Base-by-base conservation (phyloP, 2,329 filamentous ascomycete species). In the Beauveria scarabaeidicola region DNA sequence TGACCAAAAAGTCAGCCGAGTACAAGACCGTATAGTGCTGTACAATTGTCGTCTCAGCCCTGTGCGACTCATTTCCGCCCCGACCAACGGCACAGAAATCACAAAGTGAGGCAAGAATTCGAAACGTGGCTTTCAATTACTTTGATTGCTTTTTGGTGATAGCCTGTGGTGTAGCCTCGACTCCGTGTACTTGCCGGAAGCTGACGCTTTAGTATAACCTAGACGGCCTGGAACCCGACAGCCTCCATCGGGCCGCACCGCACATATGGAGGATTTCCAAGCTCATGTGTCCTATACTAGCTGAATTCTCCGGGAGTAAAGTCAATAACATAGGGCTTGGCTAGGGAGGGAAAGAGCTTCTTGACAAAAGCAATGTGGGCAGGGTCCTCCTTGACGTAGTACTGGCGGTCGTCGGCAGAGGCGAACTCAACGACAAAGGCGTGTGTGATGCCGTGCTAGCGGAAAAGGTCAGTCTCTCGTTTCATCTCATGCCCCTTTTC, bases 361-460 rank as follows among this genome's bases (percentile, higher is more conserved):
- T 78, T 73, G 21, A 82, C 74, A 66, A 89, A 89, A 0, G 72
- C 81, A 52, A 75, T 69, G 69, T 91, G 87, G 15, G 72, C 80
- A 1, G 86, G 85, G 64, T 91, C 88, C 41, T 83, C 72, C 51
- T 81, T 70, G 6, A 87, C 70, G 67, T 90, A 91, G 66, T 89
- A 90, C 61, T 83, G 78, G 52, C 86, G 76, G 68, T 91, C 87
- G 63, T 83, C 79, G 25, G 75, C 74, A 41, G 68, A 85, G 8
- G 81, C 78, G 62, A 91, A 91, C 65, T 89, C 81, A 44, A 81
- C 78, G 2, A 91, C 79, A 63, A 90, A 90, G 0, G 77, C 85
- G 68, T 91, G 87, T 1, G 84, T 84, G 58, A 86, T 81, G 1
- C 80, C 85, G 51, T 78, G 76, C 84, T 83, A 47, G 63, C 29